Percentiles rank a stretch among this genome's conserved stretches.
phyloP scores from a whole-genome alignment of 2,329 filamentous ascomycete species.

The Aspergillus eucalypticola region DNA sequence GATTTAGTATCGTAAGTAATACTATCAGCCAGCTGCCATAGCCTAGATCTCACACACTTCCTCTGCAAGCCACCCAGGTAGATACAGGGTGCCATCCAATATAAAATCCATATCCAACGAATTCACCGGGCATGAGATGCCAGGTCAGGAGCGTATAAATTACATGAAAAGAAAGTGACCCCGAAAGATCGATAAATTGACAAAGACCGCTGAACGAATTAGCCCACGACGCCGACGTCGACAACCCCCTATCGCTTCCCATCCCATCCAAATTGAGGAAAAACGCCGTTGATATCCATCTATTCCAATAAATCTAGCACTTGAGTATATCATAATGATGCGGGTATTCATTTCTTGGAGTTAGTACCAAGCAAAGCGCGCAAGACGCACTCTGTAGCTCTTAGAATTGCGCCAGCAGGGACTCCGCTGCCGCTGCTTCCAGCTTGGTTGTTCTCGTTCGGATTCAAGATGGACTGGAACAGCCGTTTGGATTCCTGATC shows the following conservation, averaged over 20 bases:
- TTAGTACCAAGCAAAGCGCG: slow-evolving; percentile 31
- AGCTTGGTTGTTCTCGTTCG: slow-evolving; percentile 12
- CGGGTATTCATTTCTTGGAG: background rate
- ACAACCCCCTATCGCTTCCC: background rate
- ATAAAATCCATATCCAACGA: background rate
- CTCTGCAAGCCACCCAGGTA: background rate
- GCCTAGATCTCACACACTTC: no score
- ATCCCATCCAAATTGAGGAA: background rate
- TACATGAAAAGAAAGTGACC: background rate
- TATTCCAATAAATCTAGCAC: background rate
- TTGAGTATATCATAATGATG: background rate
- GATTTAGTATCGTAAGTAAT: no score
- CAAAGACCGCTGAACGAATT: background rate
- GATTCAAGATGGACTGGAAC: slow-evolving; percentile 38
- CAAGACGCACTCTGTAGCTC: slow-evolving; percentile 38
- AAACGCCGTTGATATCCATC: background rate
- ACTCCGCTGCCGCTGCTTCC: slow-evolving; percentile 18
- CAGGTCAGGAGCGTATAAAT: background rate
- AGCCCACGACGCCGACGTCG: background rate
- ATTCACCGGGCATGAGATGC: background rate
- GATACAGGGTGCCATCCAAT: no score
- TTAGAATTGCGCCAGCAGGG: slow-evolving; percentile 33
- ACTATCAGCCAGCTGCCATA: no score
- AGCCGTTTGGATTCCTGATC: slow-evolving; percentile 42
- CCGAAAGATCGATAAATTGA: background rate